These are phyloP conservation scores for Thelephora ganbajun DNA, from an alignment of 768 basidiomycete genomes.

Conservation along the genomic window DNA sequence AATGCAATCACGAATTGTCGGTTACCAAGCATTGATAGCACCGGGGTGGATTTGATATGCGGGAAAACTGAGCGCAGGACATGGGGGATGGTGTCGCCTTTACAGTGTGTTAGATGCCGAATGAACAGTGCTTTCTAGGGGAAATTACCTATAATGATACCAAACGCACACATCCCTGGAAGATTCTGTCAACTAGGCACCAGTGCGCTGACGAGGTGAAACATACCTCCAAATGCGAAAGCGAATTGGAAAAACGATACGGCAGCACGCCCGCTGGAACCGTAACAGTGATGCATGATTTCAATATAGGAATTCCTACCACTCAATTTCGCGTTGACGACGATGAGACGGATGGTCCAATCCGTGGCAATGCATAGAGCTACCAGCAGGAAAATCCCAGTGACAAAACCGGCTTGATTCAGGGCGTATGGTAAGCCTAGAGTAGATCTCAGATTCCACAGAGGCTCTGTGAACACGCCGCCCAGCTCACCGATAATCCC, in stretches of 20 bases:
- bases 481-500: constrained; percentile 55
- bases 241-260: constrained; percentile 96
- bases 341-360: constrained; percentile 96
- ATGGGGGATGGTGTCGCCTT: constrained; percentile 91
- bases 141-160: constrained; percentile 69
- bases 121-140: not conserved
- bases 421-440: constrained; percentile 88
- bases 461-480: not conserved
- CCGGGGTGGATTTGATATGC: constrained; percentile 40
- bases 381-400: constrained; percentile 71
- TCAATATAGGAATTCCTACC: constrained; percentile 87
- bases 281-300: constrained; percentile 91
- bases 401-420: constrained; percentile 87
- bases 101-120: not conserved
- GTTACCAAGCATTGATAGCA: constrained; percentile 67
- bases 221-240: constrained; percentile 88
- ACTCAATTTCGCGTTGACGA: constrained; percentile 90
- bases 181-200: constrained; percentile 1
- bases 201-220: not conserved
- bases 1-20: constrained; percentile 83
- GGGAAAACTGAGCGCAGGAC: constrained; percentile 86
- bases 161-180: constrained; percentile 92
- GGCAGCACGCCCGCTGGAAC: constrained; percentile 77
- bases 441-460: not conserved
- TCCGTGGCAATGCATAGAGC: constrained; percentile 77